Evolutionary conservation across 106 monocot genomes (phyloP).

Genomic region (Chionographis japonica): DNA sequence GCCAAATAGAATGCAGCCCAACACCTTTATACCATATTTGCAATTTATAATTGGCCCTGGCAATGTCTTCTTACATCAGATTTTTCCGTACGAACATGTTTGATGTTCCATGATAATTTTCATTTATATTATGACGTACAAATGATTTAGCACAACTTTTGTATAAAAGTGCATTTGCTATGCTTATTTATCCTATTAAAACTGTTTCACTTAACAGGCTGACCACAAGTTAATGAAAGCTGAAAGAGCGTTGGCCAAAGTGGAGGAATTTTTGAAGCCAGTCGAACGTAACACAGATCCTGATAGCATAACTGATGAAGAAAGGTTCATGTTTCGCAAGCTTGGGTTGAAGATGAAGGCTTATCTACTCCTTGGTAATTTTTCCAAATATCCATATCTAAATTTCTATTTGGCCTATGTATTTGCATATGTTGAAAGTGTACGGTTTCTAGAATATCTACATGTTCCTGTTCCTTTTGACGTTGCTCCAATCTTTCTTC

Average conservation of each 20-base stretch:
- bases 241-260: slow-evolving; percentile 75
- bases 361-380: slow-evolving; percentile 92
- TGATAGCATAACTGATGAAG: slow-evolving; percentile 89
- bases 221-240: slow-evolving; percentile 63
- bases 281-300: slow-evolving; percentile 32
- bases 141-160: background rate
- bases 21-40: too few relatives aligned
- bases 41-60: too few relatives aligned
- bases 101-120: too few relatives aligned
- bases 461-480: too few relatives aligned
- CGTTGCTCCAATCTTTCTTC: too few relatives aligned
- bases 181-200: background rate
- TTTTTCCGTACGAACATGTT: too few relatives aligned
- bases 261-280: slow-evolving; percentile 88
- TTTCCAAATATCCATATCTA: background rate
- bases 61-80: too few relatives aligned
- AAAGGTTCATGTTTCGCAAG: slow-evolving; percentile 98
- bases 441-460: too few relatives aligned
- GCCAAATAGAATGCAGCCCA: too few relatives aligned
- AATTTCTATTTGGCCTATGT: background rate
- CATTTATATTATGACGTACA: too few relatives aligned
- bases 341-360: slow-evolving; percentile 98
- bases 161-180: background rate
- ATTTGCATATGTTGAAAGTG: background rate
- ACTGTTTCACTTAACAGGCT: slow-evolving; percentile 35